A percentile compares a stretch with the other conserved stretches of the same genome.
These are phyloP conservation scores for Fusarium luffae DNA, from an alignment of 2,329 filamentous ascomycete genomes.

Conservation along the genomic window DNA sequence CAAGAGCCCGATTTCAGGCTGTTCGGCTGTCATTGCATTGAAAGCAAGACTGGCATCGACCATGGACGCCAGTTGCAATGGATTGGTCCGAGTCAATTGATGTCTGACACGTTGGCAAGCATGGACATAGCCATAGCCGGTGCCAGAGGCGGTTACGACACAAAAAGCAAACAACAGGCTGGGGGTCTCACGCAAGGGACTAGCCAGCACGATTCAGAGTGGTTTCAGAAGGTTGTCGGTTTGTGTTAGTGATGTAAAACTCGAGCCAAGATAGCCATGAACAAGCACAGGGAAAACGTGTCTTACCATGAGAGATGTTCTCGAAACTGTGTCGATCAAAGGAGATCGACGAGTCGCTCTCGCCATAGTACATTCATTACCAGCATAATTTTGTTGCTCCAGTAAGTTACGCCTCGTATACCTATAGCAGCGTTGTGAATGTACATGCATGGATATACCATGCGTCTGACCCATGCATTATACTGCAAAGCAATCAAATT, in stretches of 20 bases:
- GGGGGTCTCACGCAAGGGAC: slow-evolving; percentile 25
- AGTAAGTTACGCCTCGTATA: slow-evolving; percentile 4
- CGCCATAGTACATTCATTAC: neutral
- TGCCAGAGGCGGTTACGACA: slow-evolving; percentile 14
- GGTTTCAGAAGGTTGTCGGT: slow-evolving; percentile 27
- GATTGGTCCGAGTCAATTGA: slow-evolving; percentile 22
- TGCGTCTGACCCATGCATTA: neutral
- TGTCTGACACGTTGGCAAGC: slow-evolving; percentile 28
- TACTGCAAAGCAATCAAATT: neutral
- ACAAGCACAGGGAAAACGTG: neutral
- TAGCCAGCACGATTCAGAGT: slow-evolving; percentile 4
- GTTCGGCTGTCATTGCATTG: neutral
- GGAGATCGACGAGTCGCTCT: neutral
- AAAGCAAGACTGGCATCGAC: slow-evolving; percentile 8
- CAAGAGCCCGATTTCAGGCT: neutral
- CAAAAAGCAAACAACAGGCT: slow-evolving; percentile 9
- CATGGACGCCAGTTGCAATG: neutral
- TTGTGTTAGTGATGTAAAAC: slow-evolving; percentile 17
- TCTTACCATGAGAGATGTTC: neutral
- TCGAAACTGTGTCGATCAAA: neutral
- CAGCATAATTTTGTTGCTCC: neutral
- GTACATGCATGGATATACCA: neutral
- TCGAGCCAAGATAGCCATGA: neutral
- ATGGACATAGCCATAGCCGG: slow-evolving; percentile 14
- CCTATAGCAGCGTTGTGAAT: neutral